These are phyloP conservation scores for Aphanoascus verrucosus DNA, from an alignment of 2,329 filamentous ascomycete genomes.

Conservation along the genomic window DNA sequence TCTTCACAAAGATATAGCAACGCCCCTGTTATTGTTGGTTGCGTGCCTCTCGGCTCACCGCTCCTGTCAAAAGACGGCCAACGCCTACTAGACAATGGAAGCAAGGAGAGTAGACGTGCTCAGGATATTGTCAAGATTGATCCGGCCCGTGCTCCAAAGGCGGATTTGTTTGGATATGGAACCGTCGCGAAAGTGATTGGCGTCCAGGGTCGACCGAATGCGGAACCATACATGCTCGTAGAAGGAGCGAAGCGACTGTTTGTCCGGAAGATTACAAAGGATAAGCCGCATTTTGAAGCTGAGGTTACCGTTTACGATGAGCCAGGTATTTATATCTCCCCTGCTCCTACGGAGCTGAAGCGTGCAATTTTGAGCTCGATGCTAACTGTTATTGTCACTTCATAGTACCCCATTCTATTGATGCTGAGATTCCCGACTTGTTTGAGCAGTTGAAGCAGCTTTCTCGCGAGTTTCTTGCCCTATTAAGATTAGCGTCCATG, in stretches of 20 bases:
- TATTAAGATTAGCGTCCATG: constrained; percentile 76
- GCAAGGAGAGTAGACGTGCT: constrained; percentile 39
- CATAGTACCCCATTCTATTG: constrained; percentile 37
- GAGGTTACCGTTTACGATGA: constrained; percentile 64
- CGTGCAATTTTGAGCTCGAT: not conserved
- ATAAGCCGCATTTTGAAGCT: constrained; percentile 77
- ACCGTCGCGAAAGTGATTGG: constrained; percentile 69
- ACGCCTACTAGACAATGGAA: constrained; percentile 57
- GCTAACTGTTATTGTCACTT: not conserved
- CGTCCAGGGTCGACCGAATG: constrained; percentile 62
- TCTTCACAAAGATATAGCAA: constrained; percentile 54
- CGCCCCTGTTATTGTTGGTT: constrained; percentile 66
- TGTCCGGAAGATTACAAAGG: constrained; percentile 62
- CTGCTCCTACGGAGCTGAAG: not conserved
- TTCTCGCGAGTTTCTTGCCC: constrained; percentile 73
- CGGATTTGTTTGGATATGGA: constrained; percentile 72
- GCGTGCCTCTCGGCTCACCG: constrained; percentile 71
- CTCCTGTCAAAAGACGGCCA: constrained; percentile 64
- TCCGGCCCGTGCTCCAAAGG: constrained; percentile 50
- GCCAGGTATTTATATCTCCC: constrained; percentile 38
- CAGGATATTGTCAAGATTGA: constrained; percentile 43
- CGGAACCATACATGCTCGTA: constrained; percentile 73
- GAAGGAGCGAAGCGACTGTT: constrained; percentile 72
- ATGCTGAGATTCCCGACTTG: constrained; percentile 55
- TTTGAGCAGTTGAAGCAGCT: constrained; percentile 75